These are phyloP conservation scores for Atkinsonella texensis DNA, from an alignment of 2,329 filamentous ascomycete genomes.

Conservation along the genomic window DNA sequence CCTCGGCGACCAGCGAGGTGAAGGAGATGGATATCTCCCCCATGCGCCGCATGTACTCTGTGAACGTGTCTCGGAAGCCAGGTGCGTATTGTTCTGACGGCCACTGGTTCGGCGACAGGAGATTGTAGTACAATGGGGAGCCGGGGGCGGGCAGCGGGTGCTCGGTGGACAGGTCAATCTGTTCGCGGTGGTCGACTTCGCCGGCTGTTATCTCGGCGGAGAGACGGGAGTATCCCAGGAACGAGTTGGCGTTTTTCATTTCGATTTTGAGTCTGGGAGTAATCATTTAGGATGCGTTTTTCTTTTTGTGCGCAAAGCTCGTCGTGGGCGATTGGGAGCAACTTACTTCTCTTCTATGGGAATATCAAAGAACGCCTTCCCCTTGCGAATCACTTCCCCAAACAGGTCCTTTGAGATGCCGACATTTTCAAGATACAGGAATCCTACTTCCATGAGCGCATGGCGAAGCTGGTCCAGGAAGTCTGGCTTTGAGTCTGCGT, in stretches of 20 bases:
- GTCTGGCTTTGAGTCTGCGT: constrained; percentile 53
- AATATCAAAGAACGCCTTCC: constrained; percentile 65
- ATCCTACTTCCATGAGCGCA: constrained; percentile 76
- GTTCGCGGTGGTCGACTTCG: constrained; percentile 68
- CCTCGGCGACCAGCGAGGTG: constrained; percentile 71
- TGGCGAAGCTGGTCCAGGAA: constrained; percentile 62
- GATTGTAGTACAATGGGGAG: constrained; percentile 61
- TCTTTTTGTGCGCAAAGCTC: too few species aligned
- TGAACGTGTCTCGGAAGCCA: constrained; percentile 53
- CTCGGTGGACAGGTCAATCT: constrained; percentile 75
- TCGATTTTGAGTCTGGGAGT: constrained; percentile 46
- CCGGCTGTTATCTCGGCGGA: constrained; percentile 62
- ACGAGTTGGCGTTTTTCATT: constrained; percentile 63
- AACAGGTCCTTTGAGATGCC: constrained; percentile 57
- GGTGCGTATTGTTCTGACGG: constrained; percentile 52
- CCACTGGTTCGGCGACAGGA: constrained; percentile 73
- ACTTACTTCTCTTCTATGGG: constrained; percentile 65
- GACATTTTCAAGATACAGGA: constrained; percentile 73
- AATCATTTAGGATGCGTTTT: not conserved
- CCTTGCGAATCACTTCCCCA: constrained; percentile 52
- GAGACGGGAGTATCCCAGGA: constrained; percentile 57
- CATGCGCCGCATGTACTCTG: constrained; percentile 69
- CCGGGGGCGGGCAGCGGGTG: constrained; percentile 51
- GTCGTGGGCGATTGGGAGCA: too few species aligned
- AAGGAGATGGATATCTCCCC: constrained; percentile 59